Evolutionary conservation across 2,329 filamentous ascomycete species (phyloP), one percentile per base, ranked within the genome.

Genomic region (Periconia sp.): DNA sequence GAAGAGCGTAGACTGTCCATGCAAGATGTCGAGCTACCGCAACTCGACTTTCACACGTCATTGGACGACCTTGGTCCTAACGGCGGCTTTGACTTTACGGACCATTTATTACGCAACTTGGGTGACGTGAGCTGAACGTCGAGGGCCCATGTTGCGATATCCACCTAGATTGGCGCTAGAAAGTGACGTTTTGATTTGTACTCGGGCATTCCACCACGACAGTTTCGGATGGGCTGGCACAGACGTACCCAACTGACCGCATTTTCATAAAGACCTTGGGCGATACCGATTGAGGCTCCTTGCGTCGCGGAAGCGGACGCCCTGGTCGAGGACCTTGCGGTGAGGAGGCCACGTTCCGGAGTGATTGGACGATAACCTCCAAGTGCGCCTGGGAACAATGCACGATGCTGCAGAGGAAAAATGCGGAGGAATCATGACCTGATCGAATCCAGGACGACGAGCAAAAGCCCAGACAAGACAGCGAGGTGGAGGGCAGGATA

Each of bases 261-360:
- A 9, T 23, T 21, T 32, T 23, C 9, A 25, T 10, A n/a, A n/a
- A n/a, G n/a, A n/a, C n/a, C n/a, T n/a, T n/a, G n/a, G n/a, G n/a
- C n/a, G n/a, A 25, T 25, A 7, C 23, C 12, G 23, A 12, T 8
- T 25, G 23, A 39, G 24, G 40, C 22, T 36, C 26, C 36, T 36
- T 40, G 45, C 35, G 28, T 43, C 16, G 33, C 32, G 47, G 36
- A 25, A 38, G 50, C 46, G 41, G 51, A 46, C 48, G 42, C 37
- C 43, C 50, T 40, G 41, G 46, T 45, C 40, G 31, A 33, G n/a
- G 30, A 29, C 29, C 33, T 46, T 51, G 63, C 56, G 59, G 56
- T 64, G 63, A 59, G 16, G 59, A 43, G 61, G 39, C 61, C 66
- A 69, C 66, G 66, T 69, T 69, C 54, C 41, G 26, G 56, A 56